Percentiles rank a stretch among this genome's conserved stretches.
phyloP scores from a whole-genome alignment of 345 rosid species.

The Pugionium cornutum region DNA sequence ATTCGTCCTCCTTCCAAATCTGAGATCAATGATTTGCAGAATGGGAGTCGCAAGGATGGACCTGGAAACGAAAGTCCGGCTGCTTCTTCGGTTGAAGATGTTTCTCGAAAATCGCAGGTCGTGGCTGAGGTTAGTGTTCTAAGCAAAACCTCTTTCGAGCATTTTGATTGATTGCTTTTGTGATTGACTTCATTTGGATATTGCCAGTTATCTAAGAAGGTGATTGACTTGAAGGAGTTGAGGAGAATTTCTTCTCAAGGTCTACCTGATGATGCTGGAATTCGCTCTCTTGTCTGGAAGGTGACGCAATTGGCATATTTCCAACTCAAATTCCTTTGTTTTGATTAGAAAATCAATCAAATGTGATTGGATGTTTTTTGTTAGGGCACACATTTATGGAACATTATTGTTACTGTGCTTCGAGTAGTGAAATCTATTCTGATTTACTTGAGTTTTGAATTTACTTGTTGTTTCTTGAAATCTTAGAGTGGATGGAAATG shows the following conservation, averaged over 20 bases:
- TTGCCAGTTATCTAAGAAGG: constrained; percentile 74
- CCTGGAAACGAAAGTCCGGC: constrained; percentile 41
- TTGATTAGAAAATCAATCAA: constrained; percentile 3
- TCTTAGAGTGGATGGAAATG: constrained; percentile 3
- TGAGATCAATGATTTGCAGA: constrained; percentile 41
- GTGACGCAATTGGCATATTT: constrained; percentile 36
- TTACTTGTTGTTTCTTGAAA: background rate
- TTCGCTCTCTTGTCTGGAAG: constrained; percentile 93
- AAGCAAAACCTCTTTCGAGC: background rate
- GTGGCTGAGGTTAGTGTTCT: constrained; percentile 58
- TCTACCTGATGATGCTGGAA: constrained; percentile 79
- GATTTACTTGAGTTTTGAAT: constrained; percentile 6
- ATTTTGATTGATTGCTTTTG: constrained; percentile 19
- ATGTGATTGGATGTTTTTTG: background rate
- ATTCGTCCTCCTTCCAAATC: constrained; percentile 46
- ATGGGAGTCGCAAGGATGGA: constrained; percentile 30
- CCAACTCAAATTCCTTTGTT: background rate
- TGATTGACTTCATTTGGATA: constrained; percentile 9
- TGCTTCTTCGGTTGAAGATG: constrained; percentile 49
- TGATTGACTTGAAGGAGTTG: constrained; percentile 70
- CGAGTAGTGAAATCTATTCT: constrained; percentile 10
- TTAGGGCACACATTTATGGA: background rate
- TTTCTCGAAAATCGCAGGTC: constrained; percentile 75
- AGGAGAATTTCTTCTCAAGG: constrained; percentile 85
- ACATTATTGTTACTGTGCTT: constrained; percentile 3